These are phyloP conservation scores for Lophiostoma macrostomum DNA, from an alignment of 495 filamentous ascomycete genomes.

Conservation along the genomic window DNA sequence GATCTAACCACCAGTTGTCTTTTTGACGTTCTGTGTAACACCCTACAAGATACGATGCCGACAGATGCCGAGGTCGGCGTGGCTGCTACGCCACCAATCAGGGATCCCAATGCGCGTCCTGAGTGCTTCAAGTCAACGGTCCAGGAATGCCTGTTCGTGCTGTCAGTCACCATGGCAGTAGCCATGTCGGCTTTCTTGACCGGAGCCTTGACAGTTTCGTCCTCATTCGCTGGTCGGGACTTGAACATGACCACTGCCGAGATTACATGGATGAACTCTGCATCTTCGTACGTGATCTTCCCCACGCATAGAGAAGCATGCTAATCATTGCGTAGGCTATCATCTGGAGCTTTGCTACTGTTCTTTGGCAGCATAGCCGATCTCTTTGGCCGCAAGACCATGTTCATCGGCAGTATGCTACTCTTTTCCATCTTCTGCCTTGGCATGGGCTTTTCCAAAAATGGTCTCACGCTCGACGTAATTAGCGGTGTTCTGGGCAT, in stretches of 20 bases:
- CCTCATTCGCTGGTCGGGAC: slow-evolving; percentile 59
- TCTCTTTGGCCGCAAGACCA: slow-evolving; percentile 65
- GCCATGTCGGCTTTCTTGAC: slow-evolving; percentile 59
- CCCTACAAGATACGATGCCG: too few relatives aligned
- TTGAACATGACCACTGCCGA: slow-evolving; percentile 65
- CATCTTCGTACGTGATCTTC: slow-evolving; percentile 49
- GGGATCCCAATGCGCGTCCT: slow-evolving; percentile 45
- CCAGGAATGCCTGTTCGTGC: slow-evolving; percentile 64
- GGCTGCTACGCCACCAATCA: slow-evolving; percentile 4
- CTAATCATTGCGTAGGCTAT: slow-evolving; percentile 46
- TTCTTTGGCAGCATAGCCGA: slow-evolving; percentile 72
- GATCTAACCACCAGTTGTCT: too few relatives aligned
- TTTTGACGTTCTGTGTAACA: too few relatives aligned
- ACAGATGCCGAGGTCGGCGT: not conserved
- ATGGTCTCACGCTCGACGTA: slow-evolving; percentile 62
- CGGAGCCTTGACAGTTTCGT: slow-evolving; percentile 60
- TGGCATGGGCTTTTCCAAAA: slow-evolving; percentile 59
- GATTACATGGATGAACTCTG: slow-evolving; percentile 67
- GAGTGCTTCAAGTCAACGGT: slow-evolving; percentile 60
- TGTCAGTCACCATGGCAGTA: slow-evolving; percentile 67
- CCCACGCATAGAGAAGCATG: not conserved
- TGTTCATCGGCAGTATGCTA: slow-evolving; percentile 65
- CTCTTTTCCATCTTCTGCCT: slow-evolving; percentile 59
- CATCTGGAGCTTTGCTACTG: slow-evolving; percentile 68
- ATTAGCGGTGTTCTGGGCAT: slow-evolving; percentile 63